Percentiles rank a stretch among this genome's conserved stretches.
Conservation (phyloP, 495 filamentous ascomycete genomes). For the Hypoxylon cercidicola region DNA sequence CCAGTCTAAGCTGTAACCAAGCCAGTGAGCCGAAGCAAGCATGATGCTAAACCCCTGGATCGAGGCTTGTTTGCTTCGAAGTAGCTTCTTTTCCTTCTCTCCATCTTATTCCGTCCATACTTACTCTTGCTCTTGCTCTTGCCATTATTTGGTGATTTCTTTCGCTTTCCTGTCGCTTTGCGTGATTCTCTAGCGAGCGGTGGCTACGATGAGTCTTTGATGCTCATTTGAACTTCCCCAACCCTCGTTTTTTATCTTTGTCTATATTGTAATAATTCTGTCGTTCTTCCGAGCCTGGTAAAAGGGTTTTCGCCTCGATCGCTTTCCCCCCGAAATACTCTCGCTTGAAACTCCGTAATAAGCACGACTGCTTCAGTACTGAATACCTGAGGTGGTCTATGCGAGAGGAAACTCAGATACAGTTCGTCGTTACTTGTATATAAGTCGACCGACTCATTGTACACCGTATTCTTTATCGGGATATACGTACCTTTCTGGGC, state of each 20-base stretch:
- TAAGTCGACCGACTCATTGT: conserved; percentile 32
- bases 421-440: conserved; percentile 27
- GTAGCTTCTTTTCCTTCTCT: conserved; percentile 27
- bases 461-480: conserved; percentile 11
- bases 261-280: conserved; percentile 29
- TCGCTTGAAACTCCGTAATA: conserved; percentile 36
- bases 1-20: too few relatives aligned
- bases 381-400: conserved; percentile 22
- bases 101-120: conserved; percentile 21
- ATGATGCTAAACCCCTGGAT: neutral
- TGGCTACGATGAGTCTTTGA: conserved; percentile 30
- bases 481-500: conserved; percentile 18
- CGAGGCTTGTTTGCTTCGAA: too few relatives aligned
- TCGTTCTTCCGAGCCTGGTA: conserved; percentile 41
- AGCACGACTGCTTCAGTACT: conserved; percentile 33
- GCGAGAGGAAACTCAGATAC: neutral
- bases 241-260: conserved; percentile 23
- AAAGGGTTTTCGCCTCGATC: conserved; percentile 30
- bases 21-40: neutral
- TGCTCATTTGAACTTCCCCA: conserved; percentile 7
- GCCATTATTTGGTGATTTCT: conserved; percentile 33
- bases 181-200: conserved; percentile 31
- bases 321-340: conserved; percentile 15
- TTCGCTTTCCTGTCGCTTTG: conserved; percentile 24
- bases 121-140: conserved; percentile 15